Evolutionary conservation across 306 rosid genomes (phyloP).

Genomic region (Glycine latifolia): DNA sequence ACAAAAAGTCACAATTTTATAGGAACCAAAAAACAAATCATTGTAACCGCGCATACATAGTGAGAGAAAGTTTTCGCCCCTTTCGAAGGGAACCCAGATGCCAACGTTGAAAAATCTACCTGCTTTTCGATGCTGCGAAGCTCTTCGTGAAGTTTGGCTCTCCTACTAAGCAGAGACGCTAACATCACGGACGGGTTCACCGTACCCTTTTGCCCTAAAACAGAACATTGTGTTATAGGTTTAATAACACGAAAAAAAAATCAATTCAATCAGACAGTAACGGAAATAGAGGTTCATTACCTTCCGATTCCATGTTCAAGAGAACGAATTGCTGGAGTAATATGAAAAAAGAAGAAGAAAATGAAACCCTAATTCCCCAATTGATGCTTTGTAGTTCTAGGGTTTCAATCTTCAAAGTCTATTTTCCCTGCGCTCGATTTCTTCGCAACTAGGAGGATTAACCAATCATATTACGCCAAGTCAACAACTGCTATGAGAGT

Average conservation of each 20-base stretch:
- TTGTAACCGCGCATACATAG: background rate
- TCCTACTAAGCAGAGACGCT: constrained; percentile 73
- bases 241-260: background rate
- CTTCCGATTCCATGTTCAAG: constrained; percentile 77
- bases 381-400: background rate
- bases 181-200: constrained; percentile 88
- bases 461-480: constrained; percentile 28
- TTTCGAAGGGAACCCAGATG: constrained; percentile 14
- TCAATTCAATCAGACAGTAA: background rate
- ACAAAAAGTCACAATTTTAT: background rate
- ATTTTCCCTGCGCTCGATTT: background rate
- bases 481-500: background rate
- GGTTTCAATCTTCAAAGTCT: constrained; percentile 1
- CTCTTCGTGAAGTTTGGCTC: constrained; percentile 95
- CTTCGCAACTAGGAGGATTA: background rate
- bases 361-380: constrained; percentile 47
- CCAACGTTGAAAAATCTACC: constrained; percentile 48
- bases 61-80: background rate
- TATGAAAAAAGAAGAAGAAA: background rate
- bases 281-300: constrained; percentile 42
- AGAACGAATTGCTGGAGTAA: background rate
- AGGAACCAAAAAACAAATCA: background rate
- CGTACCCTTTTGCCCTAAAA: constrained; percentile 74
- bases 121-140: constrained; percentile 92
- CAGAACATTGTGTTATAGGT: constrained; percentile 17